Conservation (phyloP, 352 stramenopile genomes). For the Phytophthora boehmeriae region DNA sequence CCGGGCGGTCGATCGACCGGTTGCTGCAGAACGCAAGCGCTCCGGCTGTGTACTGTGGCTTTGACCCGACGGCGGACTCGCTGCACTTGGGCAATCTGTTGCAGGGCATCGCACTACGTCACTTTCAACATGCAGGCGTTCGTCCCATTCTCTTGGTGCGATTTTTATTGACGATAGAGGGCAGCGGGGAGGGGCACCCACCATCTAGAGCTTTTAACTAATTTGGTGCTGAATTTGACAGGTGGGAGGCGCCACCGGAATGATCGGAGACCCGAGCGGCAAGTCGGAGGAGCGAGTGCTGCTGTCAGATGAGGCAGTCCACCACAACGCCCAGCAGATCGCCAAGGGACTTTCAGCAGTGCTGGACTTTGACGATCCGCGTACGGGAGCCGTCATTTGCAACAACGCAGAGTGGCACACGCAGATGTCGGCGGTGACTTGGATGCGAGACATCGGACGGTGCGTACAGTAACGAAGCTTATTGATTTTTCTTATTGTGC, state of each 20-base stretch:
- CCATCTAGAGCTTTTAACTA: too few relatives aligned
- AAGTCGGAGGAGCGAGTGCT: conserved; percentile 97
- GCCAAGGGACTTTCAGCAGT: conserved; percentile 93
- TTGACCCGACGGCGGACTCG: conserved; percentile 92
- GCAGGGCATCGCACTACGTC: conserved; percentile 83
- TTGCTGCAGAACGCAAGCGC: conserved; percentile 33
- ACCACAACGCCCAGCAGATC: conserved; percentile 91
- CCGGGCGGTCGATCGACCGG: conserved; percentile 56
- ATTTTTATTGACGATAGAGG: not conserved
- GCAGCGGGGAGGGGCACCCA: too few relatives aligned
- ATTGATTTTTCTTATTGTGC: not conserved
- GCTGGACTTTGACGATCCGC: conserved; percentile 91
- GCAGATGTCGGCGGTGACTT: conserved; percentile 95
- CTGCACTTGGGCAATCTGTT: conserved; percentile 92
- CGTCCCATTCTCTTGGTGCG: conserved; percentile 90
- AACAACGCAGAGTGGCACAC: conserved; percentile 99
- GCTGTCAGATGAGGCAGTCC: conserved; percentile 94
- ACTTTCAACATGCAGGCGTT: conserved; percentile 87
- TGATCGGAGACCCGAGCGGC: conserved; percentile 98
- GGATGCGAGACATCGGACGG: conserved; percentile 96
- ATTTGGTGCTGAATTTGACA: conserved; percentile 6
- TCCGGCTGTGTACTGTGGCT: conserved; percentile 86
- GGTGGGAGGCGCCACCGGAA: conserved; percentile 86
- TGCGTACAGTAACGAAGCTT: conserved; percentile 19
- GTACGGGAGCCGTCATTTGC: conserved; percentile 93